Percentiles rank a stretch among this genome's conserved stretches.
Conservation (phyloP, 345 rosid species). For the Excoecaria cochinchinensis region DNA sequence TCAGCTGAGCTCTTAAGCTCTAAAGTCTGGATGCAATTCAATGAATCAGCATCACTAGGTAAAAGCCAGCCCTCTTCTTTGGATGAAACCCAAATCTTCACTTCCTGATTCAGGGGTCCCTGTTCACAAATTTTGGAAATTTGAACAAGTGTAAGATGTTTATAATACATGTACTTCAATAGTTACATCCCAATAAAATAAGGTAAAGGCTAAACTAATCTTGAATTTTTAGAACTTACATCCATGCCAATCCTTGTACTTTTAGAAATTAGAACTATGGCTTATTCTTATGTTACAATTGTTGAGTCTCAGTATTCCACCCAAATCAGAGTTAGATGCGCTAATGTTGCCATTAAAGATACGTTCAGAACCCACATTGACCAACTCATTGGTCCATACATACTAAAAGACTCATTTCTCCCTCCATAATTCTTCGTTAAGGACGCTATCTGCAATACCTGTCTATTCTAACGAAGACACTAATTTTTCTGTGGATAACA, state of each 20-base stretch:
- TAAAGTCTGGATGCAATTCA: slow-evolving; percentile 80
- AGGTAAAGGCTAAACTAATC: not conserved
- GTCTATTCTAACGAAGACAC: not conserved
- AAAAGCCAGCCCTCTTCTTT: slow-evolving; percentile 82
- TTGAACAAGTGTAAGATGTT: not conserved
- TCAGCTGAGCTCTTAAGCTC: slow-evolving; percentile 68
- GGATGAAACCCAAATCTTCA: slow-evolving; percentile 75
- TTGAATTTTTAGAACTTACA: not conserved
- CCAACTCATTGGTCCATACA: not conserved
- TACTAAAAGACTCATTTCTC: not conserved
- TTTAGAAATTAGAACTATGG: not conserved
- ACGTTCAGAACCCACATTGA: not conserved
- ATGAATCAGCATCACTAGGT: slow-evolving; percentile 59
- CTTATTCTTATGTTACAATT: not conserved
- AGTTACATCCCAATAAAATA: slow-evolving; percentile 10
- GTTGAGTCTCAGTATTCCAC: not conserved
- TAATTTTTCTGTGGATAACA: not conserved
- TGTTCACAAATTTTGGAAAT: slow-evolving; percentile 19
- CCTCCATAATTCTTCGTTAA: not conserved
- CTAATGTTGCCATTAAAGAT: not conserved
- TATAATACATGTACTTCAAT: slow-evolving; percentile 5
- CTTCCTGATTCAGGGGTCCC: slow-evolving; percentile 82
- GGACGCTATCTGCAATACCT: not conserved
- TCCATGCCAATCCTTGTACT: not conserved
- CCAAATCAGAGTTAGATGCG: not conserved